Percentiles rank a stretch among this genome's conserved stretches.
Conservation (phyloP, 2,329 filamentous ascomycete genomes). For the Beauveria rudraprayagi region DNA sequence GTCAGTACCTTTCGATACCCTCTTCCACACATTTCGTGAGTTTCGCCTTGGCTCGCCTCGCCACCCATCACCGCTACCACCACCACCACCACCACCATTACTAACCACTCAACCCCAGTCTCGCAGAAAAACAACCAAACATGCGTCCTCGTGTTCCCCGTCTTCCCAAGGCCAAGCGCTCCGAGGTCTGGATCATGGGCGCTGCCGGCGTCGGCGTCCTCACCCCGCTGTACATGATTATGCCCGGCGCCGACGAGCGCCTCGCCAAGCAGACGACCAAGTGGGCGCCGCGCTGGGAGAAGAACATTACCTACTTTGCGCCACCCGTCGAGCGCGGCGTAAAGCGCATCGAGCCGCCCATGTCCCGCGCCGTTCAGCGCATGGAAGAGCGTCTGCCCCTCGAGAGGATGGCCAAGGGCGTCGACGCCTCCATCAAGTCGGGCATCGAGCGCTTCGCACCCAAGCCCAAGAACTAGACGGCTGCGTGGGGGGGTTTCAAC, state of each 20-base stretch:
- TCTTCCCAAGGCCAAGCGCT: slow-evolving; percentile 39
- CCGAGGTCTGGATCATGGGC: slow-evolving; percentile 46
- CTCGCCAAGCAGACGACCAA: slow-evolving; percentile 45
- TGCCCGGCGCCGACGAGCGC: slow-evolving; percentile 48
- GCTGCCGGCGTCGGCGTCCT: slow-evolving; percentile 46
- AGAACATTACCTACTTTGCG: slow-evolving; percentile 46
- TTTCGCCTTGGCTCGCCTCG: background rate
- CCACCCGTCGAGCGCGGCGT: slow-evolving; percentile 39
- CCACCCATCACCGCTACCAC: background rate
- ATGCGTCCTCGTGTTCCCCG: slow-evolving; percentile 41
- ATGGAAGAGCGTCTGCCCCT: slow-evolving; percentile 41
- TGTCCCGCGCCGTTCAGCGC: slow-evolving; percentile 36
- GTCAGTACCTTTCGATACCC: background rate
- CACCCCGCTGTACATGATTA: slow-evolving; percentile 49
- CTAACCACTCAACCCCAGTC: background rate
- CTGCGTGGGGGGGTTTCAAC: background rate
- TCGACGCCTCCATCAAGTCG: slow-evolving; percentile 39
- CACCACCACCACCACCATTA: background rate
- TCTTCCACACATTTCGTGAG: background rate
- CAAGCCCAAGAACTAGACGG: slow-evolving; percentile 15
- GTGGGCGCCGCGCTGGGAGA: slow-evolving; percentile 54
- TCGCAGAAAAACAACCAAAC: slow-evolving; percentile 19
- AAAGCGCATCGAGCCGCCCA: slow-evolving; percentile 40
- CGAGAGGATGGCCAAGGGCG: slow-evolving; percentile 40
- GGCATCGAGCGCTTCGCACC: slow-evolving; percentile 33